Evolutionary conservation across 176 grass and related monocot genomes (phyloP).

Genomic region (Ensete ventricosum): DNA sequence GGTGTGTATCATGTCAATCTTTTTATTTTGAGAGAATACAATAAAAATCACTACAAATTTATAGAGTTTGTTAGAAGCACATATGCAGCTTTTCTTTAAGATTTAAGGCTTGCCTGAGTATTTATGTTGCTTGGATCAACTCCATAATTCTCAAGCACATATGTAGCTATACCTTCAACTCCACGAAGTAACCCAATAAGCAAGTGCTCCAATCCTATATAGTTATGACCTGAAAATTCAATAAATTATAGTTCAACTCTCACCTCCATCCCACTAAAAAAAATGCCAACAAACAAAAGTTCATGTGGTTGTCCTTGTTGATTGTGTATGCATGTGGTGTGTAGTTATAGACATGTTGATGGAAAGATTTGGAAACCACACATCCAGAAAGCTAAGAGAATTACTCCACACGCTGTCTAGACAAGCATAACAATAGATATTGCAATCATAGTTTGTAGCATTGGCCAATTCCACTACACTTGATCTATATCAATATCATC

Average conservation of each 20-base stretch:
- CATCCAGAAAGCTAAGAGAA: background rate
- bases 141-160: slow-evolving; percentile 72
- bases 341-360: background rate
- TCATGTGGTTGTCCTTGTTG: background rate
- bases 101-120: slow-evolving; percentile 45
- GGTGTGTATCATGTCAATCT: background rate
- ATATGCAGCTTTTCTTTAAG: background rate
- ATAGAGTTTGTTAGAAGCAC: slow-evolving; percentile 1
- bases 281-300: background rate
- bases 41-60: background rate
- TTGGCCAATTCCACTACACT: background rate
- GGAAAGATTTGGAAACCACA: background rate
- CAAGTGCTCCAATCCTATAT: slow-evolving; percentile 83
- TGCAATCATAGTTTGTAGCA: background rate
- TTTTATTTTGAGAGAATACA: background rate
- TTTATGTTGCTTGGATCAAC: slow-evolving; percentile 78
- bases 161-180: slow-evolving; percentile 67
- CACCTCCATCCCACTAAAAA: background rate
- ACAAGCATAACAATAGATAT: background rate
- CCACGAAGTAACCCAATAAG: slow-evolving; percentile 73
- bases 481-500: too few relatives aligned
- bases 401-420: background rate
- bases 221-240: slow-evolving; percentile 72
- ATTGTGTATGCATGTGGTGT: background rate
- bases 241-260: background rate